Base-by-base conservation (phyloP, 306 rosid species). In the Trifolium subterraneum region DNA sequence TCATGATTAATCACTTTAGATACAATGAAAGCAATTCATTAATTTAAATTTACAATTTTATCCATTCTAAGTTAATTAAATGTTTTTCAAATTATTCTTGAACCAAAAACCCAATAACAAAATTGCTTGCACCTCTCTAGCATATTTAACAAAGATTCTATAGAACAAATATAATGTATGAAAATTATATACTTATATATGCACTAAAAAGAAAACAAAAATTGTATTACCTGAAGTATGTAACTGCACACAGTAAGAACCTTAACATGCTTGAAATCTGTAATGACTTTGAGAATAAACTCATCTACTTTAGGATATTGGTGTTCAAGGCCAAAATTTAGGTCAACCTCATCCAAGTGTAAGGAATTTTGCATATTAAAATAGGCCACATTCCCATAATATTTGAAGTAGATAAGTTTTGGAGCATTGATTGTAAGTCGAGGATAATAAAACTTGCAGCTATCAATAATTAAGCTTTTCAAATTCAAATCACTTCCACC, bases 381-480 rank as follows among this genome's bases (percentile, higher is more conserved):
- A 2, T 23, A 1, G 2, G 4, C n/a, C 2, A 56, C 14, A 0
- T 0, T 4, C 2, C 83, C 78, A 44, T 11, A 7, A 12, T 79
- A 79, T 55, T 65, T 45, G 14, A 79, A 66, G 11, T 20, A 31
- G 1, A 1, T 35, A 2, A 72, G 33, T 4, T 79, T 72, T 4
- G 74, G 74, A n/a, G 74, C 78, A 14, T 35, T 79, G 14, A 79
- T n/a, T 10, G 5, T 14, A 6, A 79, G 8, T 5, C 8, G 13
- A 10, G n/a, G 31, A 27, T 6, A 0, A 14, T 0, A 66, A 65
- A 79, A 8, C 12, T 1, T 27, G 47, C 78, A 79, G 11, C 42
- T 44, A 4, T 54, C 64, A 44, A 79, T 14, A 10, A 59, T 35
- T 33, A 79, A 59, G 10, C 7, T 72, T 9, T 23, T 79, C 7